Evolutionary conservation across 2,329 filamentous ascomycete species (phyloP), one percentile per base, ranked within the genome.

Genomic region (Chaetoscypha palmicola): DNA sequence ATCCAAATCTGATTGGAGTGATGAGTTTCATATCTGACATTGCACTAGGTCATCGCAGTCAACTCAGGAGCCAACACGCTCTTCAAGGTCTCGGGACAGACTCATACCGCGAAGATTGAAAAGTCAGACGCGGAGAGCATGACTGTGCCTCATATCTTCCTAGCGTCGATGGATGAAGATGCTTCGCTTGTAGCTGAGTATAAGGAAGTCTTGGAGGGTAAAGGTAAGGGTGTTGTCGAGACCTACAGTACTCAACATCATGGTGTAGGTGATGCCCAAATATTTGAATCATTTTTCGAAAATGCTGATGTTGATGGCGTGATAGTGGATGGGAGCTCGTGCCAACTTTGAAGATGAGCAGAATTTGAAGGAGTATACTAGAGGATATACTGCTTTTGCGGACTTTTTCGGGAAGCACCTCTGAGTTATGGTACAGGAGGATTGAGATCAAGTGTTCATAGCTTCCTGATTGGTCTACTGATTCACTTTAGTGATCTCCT

Each of bases 141-240:
- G 17, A 67, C 59, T 0, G 68, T 68, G 8, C 72, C 73, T 2
- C 68, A 76, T 48, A 63, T 76, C 34, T 55, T 70, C 14, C 62
- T 77, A 2, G 71, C 73, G 1, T 73, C 72, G 5, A 68, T 67
- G 5, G 71, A 69, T 31, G 74, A 76, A 55, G 61, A 66, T 3
- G 62, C 55, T 0, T 65, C 67, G 0, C 55, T 61, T 0, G 65
- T 74, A 1, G 59, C 63, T 9, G 58, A 65, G 36, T 73, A 70
- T 52, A 59, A 64, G 38, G 56, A 67, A 31, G 59, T 67, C 2
- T 52, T 76, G 10, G 58, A 62, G n/a, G 61, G 61, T 5, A 63
- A 66, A 5, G 48, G 47, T 7, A n/a, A n/a, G n/a, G 24, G 24
- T 7, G 12, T 7, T 7, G 24, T 28, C 12, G 24, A 2, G 53